phyloP scores from a whole-genome alignment of 1,139 yeast genomes.

The Sugiyamaella xylanicola region DNA sequence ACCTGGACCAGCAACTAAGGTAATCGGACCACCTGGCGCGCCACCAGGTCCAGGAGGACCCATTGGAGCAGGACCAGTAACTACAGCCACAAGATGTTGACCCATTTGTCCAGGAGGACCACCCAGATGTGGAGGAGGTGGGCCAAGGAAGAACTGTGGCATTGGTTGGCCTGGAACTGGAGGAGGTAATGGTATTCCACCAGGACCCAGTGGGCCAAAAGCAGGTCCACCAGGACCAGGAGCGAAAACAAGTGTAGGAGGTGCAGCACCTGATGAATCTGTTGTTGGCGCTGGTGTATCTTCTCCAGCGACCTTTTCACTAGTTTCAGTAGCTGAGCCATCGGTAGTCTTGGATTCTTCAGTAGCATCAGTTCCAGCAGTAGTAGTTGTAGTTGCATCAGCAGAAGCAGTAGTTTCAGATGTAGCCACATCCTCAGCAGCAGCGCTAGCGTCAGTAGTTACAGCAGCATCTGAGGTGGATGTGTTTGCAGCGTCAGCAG shows the following conservation, averaged over 20 bases:
- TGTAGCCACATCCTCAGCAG: background rate
- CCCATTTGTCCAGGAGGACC: background rate
- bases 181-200: background rate
- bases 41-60: background rate
- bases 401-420: constrained; percentile 6
- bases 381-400: background rate
- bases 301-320: background rate
- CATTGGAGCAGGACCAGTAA: constrained; percentile 6
- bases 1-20: background rate
- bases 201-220: background rate
- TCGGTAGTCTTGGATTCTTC: background rate
- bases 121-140: background rate
- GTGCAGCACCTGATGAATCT: background rate
- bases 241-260: background rate
- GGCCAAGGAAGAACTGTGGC: background rate
- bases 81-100: constrained; percentile 9
- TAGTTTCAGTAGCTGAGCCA: background rate
- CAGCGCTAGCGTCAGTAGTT: background rate
- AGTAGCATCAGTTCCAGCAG: background rate
- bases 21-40: background rate
- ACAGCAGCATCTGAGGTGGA: background rate
- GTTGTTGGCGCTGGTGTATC: background rate
- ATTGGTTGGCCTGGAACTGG: background rate
- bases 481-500: background rate
- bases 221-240: background rate